Base-by-base conservation (phyloP, 228 moss, liverwort and hornwort species). In the Sphagnum magellanicum region DNA sequence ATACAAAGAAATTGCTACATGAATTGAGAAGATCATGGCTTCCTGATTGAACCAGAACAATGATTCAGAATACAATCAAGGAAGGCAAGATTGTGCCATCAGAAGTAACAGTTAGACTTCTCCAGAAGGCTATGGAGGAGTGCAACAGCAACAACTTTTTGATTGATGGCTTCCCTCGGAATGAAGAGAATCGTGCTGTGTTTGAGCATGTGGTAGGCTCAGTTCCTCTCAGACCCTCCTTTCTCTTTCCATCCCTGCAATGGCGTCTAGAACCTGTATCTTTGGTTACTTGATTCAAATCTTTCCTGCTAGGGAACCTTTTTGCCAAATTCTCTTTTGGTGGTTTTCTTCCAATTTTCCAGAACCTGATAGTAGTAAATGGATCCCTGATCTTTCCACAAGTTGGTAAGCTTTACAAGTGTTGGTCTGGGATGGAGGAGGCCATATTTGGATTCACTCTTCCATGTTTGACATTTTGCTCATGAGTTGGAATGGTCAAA, bases 31-130 rank as follows among this genome's bases (percentile, higher is more conserved):
- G 12, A 8, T 55, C 9, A 8, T 55, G 55, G 8, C 55, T 55
- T 68, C 55, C 8, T 55, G 55, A 12, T 12, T 55, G 12, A 12
- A 48, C 51, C 77, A 86, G 85, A 69, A 83, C 79, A 52, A 83
- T 87, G 86, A 87, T 87, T 46, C 82, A 87, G 70, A 70, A 50
- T 48, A 78, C 80, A 80, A 87, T 87, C 60, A 82, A 87, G 66
- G 86, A 87, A 52, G 86, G 86, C 67, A 87, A 78, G 64, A 87
- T 87, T 67, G 83, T 87, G 6, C 86, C 86, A 48, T 87, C 86
- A 50, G 86, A 82, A 75, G 86, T 87, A 17, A 87, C 86, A 8
- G 80, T 87, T 10, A 83, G 78, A 61, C 86, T 87, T 48, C 79
- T 87, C 6, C 68, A 79, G 63, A 83, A 78, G 63, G 86, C 86